Evolutionary conservation across 176 grass and related monocot genomes (phyloP), one percentile per base, ranked within the genome.

Genomic region (Neostapfia colusana): DNA sequence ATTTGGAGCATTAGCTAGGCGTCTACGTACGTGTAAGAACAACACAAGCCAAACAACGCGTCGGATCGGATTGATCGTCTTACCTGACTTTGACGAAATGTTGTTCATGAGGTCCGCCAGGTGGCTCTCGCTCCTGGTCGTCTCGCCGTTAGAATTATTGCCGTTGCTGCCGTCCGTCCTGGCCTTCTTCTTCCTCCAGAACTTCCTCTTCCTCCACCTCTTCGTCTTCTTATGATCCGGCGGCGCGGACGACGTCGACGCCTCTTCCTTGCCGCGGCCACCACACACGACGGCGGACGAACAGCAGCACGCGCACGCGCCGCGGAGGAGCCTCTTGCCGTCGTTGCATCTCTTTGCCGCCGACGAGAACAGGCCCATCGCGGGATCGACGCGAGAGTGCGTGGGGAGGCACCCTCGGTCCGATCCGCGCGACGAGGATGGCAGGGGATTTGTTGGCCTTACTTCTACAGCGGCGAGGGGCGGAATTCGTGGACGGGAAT

Each of bases 1-100:
- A 31, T 2, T 31, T 31, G 31, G 31, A n/a, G 20, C 49, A 11
- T 3, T 31, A 31, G 3, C 3, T 44, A 13, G 10, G 42, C 42
- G 10, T 10, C 42, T 12, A 31, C n/a, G 3, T 31, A 31, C 3
- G 31, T 31, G 31, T 31, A 31, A 31, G 1, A 31, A 31, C 31
- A 3, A 31, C 31, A 31, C 2, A 31, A 31, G 31, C 31, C 31
- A n/a, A n/a, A n/a, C n/a, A 31, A 31, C 31, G 31, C 31, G 31
- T 31, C 31, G 31, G 31, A 31, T 2, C n/a, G n/a, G 1, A 31
- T 31, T 1, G 31, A 31, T 31, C 31, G 31, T 15, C 2, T 41
- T 88, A 93, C 92, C 85, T 11, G 87, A 86, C 71, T 79, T 53
- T 1, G 76, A 72, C 25, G 93, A 90, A 0, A 97, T 87, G 75